Conservation (phyloP, 2,329 filamentous ascomycete species). For the Talaromyces marneffei region DNA sequence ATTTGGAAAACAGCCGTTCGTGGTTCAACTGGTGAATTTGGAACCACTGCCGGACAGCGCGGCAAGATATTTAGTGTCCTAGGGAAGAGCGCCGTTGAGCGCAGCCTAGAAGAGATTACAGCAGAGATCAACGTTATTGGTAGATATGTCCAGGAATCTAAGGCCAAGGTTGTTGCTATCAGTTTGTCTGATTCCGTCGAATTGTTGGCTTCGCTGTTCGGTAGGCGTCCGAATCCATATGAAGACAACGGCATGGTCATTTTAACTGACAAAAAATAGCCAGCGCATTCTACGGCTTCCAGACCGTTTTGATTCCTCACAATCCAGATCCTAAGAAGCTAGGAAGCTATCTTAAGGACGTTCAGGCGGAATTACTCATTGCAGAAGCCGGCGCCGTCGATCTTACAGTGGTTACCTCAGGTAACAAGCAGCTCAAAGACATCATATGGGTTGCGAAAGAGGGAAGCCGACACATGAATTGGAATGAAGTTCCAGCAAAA, state of each 20-base stretch:
- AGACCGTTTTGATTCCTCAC: conserved; percentile 78
- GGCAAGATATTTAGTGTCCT: conserved; percentile 73
- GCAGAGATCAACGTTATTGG: conserved; percentile 85
- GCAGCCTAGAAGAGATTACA: conserved; percentile 66
- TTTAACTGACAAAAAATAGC: conserved; percentile 43
- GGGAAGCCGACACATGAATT: conserved; percentile 88
- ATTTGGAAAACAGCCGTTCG: conserved; percentile 72
- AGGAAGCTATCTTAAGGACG: conserved; percentile 64
- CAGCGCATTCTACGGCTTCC: conserved; percentile 82
- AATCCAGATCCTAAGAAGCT: conserved; percentile 65
- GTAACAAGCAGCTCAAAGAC: conserved; percentile 65
- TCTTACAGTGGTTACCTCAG: conserved; percentile 64
- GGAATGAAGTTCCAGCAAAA: conserved; percentile 79
- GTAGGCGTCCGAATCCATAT: conserved; percentile 33
- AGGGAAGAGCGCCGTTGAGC: conserved; percentile 68
- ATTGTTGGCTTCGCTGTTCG: conserved; percentile 72
- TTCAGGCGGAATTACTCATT: conserved; percentile 73
- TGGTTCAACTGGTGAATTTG: conserved; percentile 60
- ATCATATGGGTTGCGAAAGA: conserved; percentile 91
- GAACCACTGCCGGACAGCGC: conserved; percentile 53
- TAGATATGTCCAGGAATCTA: conserved; percentile 64
- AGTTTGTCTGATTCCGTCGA: conserved; percentile 93
- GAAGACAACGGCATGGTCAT: neutral
- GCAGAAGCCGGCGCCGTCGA: conserved; percentile 83
- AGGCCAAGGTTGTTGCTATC: conserved; percentile 69